Conservation (phyloP, 1,139 yeast species). For the Chernovozyma sophiae-reginae region DNA sequence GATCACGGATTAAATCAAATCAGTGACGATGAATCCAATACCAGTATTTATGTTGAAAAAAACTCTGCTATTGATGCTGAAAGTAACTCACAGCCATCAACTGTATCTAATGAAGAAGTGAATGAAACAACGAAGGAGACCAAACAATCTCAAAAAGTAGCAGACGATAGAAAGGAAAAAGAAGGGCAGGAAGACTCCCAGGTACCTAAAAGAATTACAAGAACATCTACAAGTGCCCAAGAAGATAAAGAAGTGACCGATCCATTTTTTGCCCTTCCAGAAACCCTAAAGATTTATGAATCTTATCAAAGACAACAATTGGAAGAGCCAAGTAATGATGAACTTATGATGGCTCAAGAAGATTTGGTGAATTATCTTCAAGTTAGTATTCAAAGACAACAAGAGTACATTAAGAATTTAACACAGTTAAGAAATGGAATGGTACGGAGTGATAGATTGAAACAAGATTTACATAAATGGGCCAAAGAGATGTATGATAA, state of each 20-base stretch:
- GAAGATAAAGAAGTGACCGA: constrained; percentile 24
- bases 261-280: constrained; percentile 39
- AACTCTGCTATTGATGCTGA: not conserved
- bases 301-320: constrained; percentile 25
- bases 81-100: not conserved
- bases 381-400: constrained; percentile 73
- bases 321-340: constrained; percentile 23
- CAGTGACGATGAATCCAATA: constrained; percentile 21
- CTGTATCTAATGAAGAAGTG: not conserved
- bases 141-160: not conserved
- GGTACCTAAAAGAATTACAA: constrained; percentile 59
- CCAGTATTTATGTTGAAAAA: constrained; percentile 8
- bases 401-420: constrained; percentile 81
- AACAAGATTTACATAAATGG: constrained; percentile 70
- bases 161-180: constrained; percentile 48
- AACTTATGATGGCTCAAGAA: constrained; percentile 28
- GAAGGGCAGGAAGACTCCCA: constrained; percentile 70
- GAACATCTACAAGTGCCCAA: constrained; percentile 9
- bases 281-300: constrained; percentile 34
- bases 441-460: constrained; percentile 72
- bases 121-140: not conserved
- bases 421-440: constrained; percentile 67
- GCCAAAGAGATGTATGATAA: constrained; percentile 82
- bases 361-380: constrained; percentile 44
- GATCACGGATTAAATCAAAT: constrained; percentile 50